A percentile compares a stretch with the other conserved stretches of the same genome.
phyloP scores from a whole-genome alignment of 2,329 filamentous ascomycete genomes.

The Conoideocrella luteorostrata region DNA sequence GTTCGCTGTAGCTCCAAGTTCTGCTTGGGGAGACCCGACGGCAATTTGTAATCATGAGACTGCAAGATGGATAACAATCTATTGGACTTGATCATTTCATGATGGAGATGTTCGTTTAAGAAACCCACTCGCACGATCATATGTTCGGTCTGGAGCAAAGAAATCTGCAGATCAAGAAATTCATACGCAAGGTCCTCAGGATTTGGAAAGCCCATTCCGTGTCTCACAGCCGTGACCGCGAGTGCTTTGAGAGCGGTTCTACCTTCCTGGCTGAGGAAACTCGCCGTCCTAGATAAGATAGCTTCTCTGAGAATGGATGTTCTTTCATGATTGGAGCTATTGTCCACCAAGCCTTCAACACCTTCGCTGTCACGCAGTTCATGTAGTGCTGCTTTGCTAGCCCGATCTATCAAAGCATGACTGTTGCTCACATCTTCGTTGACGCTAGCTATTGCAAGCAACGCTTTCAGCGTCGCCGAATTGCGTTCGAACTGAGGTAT shows the following conservation, averaged over 20 bases:
- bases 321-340: slow-evolving; percentile 35
- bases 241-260: slow-evolving; percentile 50
- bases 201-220: slow-evolving; percentile 42
- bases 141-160: slow-evolving; percentile 49
- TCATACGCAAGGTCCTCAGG: slow-evolving; percentile 42
- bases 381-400: slow-evolving; percentile 52
- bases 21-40: slow-evolving; percentile 55
- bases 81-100: slow-evolving; percentile 38
- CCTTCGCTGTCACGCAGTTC: not conserved
- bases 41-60: slow-evolving; percentile 43
- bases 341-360: slow-evolving; percentile 9
- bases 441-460: slow-evolving; percentile 65
- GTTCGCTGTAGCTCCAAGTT: slow-evolving; percentile 70
- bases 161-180: slow-evolving; percentile 50
- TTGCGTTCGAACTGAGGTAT: slow-evolving; percentile 80
- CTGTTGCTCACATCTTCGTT: slow-evolving; percentile 78
- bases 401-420: slow-evolving; percentile 45
- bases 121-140: slow-evolving; percentile 45
- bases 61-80: slow-evolving; percentile 36
- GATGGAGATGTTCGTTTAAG: slow-evolving; percentile 50
- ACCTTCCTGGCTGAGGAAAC: slow-evolving; percentile 46
- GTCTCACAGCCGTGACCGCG: slow-evolving; percentile 41
- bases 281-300: not conserved
- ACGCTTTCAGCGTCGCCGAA: slow-evolving; percentile 68
- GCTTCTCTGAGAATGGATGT: slow-evolving; percentile 47